Evolutionary conservation across 2,329 filamentous ascomycete genomes (phyloP), one percentile per base, ranked within the genome.

Genomic region (Myriangium duriaei): DNA sequence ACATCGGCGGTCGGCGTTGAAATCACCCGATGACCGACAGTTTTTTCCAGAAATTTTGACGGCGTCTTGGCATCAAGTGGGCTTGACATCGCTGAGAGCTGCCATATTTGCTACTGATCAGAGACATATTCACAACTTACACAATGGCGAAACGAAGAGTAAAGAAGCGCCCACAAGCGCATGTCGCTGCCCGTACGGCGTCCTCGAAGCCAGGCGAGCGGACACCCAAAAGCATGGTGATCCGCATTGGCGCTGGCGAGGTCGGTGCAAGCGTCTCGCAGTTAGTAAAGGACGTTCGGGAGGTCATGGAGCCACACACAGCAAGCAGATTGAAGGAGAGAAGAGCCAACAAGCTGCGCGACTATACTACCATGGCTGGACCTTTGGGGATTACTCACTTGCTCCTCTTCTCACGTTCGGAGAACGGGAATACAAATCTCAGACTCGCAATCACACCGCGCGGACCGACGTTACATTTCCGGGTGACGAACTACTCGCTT

Each of bases 211-310:
- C 76, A 15, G 69, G 66, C 42, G 68, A 72, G 37, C 75, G 77
- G 47, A 71, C 77, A 36, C 91, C 91, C 21, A 95, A 95, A 70
- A 92, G 81, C 58, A 95, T 98, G 88, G 88, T 98, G 42, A 94
- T 98, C 60, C 83, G 91, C 49, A 87, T 95, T 52, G 91, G 91
- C 51, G 88, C 87, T 50, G 82, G 86, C 52, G 84, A 95, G 56
- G 85, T 98, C 37, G 91, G 91, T 41, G 76, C 84, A 42, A 93
- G 82, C 58, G 74, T 98, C 51, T 88, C 80, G 57, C 87, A 96
- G 63, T 68, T 98, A 50, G 87, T 88, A 14, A 78, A 81, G 50
- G 91, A 98, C 64, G 82, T 96, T 42, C 78, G 91, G 51, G 71
- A 72, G 39, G 88, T 96, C 65, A 93, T 98, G 86, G 86, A 96